Percentiles rank a stretch among this genome's conserved stretches.
These are phyloP conservation scores for barrel medic (Medicago truncatula) DNA, from an alignment of 306 rosid genomes.

Conservation along the genomic window DNA sequence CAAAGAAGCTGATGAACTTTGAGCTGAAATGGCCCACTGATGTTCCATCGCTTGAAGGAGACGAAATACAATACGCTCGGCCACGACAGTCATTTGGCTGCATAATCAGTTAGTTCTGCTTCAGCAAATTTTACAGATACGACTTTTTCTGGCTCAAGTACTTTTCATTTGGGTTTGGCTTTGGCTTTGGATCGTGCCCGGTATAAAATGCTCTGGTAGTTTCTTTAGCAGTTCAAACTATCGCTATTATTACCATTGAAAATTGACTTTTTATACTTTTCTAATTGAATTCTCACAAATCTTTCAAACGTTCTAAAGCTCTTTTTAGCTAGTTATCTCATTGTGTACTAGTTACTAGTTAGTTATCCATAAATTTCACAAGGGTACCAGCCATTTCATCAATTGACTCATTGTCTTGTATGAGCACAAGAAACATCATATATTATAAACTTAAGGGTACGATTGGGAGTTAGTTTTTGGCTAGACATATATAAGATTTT, in stretches of 20 bases:
- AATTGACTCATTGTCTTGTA: background rate
- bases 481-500: no score
- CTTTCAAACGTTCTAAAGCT: background rate
- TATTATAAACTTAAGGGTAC: background rate
- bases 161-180: background rate
- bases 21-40: slow-evolving; percentile 13
- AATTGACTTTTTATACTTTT: background rate
- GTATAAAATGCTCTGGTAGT: no score
- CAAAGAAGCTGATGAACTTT: slow-evolving; percentile 31
- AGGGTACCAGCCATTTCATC: background rate
- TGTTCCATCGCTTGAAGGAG: background rate
- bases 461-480: no score
- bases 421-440: background rate
- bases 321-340: background rate
- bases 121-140: background rate
- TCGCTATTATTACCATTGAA: background rate
- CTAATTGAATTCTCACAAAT: background rate
- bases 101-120: background rate
- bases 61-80: background rate
- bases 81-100: no score
- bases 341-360: background rate
- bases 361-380: background rate
- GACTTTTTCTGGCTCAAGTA: background rate
- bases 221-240: background rate
- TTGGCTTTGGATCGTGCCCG: background rate